Base-by-base conservation (phyloP, 2,329 filamentous ascomycete genomes). In the Sarocladium kiliense region DNA sequence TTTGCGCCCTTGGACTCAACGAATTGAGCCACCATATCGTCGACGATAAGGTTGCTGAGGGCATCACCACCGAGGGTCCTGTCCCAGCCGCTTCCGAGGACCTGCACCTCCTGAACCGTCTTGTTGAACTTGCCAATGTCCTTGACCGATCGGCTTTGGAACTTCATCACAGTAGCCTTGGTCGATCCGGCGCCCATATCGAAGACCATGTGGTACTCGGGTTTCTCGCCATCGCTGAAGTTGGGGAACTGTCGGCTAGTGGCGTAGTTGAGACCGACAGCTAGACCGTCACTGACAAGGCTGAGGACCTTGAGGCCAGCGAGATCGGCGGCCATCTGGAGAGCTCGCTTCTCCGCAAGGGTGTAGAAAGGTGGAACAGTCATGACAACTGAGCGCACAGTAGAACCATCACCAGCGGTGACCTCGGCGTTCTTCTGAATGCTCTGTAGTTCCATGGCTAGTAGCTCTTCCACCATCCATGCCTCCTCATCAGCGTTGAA, bases 181-280 rank as follows among this genome's bases (percentile, higher is more conserved):
- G 93, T 89, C 45, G 91, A 97, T 3, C 94, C 94, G 62, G 94
- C 92, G 62, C 94, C 94, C 92, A 99, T 97, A 68, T 99, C 94
- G 66, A 94, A 99, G 27, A 99, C 84, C 69, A 99, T 75, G 73
- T 99, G 91, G 64, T 92, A 84, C 72, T 99, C 94, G 0, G 94
- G 87, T 75, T 91, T 91, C 60, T 82, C 87, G 55, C 90, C 91
- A 54, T 94, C 86, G 55, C 84, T 88, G 58, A 94, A 78, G 63
- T 84, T 91, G 36, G 92, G 91, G 71, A 97, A 99, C 16, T 88
- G 91, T 64, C 94, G 85, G 65, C 84, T 88, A 26, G 91, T 97
- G 42, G 94, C 94, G 71, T 97, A 99, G 74, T 99, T 95, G 62
- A 99, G 74, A 25, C 91, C 94, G 56, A 99, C 93, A 30, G 94